phyloP scores from a whole-genome alignment of 345 rosid species.

The Gossypium thurberi region DNA sequence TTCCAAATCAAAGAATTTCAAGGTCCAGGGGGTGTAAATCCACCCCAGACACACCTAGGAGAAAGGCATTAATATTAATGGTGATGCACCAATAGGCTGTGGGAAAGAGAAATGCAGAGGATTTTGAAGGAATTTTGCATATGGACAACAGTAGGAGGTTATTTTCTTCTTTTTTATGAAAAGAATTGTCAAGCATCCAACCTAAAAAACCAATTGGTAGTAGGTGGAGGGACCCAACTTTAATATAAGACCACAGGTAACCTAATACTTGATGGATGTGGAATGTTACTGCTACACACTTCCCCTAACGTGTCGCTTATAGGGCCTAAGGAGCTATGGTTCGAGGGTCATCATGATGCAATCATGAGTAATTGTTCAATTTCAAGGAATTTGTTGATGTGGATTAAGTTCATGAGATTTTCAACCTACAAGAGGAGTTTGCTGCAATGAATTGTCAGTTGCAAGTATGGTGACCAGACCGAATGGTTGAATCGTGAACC shows the following conservation, averaged over 20 bases:
- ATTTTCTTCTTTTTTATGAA: not conserved
- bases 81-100: not conserved
- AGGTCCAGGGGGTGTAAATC: not conserved
- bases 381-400: not conserved
- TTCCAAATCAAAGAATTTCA: not conserved
- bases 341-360: not conserved
- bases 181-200: not conserved
- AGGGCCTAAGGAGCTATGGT: not conserved
- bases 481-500: too few species aligned
- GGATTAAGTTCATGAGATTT: not conserved
- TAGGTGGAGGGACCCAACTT: not conserved
- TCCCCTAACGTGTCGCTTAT: not conserved
- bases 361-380: not conserved
- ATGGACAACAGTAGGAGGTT: not conserved
- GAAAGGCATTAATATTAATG: not conserved
- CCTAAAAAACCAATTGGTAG: not conserved
- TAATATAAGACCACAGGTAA: too few species aligned
- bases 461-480: too few species aligned
- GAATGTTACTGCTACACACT: not conserved
- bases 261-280: not conserved
- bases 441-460: too few species aligned
- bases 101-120: not conserved
- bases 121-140: not conserved
- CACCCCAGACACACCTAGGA: not conserved
- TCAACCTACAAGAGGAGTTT: not conserved